Conservation (phyloP, 129 eudicot genomes). For the Pulicaria dysenterica region DNA sequence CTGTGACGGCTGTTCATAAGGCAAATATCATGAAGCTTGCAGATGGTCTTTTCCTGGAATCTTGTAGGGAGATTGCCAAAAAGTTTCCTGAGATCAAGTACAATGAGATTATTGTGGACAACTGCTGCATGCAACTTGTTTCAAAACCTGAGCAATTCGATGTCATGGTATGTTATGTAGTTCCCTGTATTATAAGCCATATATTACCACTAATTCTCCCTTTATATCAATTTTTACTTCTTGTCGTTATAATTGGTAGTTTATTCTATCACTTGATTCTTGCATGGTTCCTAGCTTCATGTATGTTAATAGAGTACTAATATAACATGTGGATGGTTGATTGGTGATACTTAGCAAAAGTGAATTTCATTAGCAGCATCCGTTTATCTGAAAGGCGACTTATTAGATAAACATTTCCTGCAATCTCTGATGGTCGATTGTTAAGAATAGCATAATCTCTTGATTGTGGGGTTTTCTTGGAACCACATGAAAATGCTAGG, state of each 20-base stretch:
- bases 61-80: slow-evolving; percentile 78
- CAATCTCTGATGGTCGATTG: too few species aligned
- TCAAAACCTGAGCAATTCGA: slow-evolving; percentile 90
- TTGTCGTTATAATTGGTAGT: neutral
- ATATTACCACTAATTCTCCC: neutral
- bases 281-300: slow-evolving; percentile 6
- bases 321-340: neutral
- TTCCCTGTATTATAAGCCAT: slow-evolving; percentile 4
- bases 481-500: too few species aligned
- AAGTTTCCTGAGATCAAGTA: slow-evolving; percentile 67
- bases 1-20: slow-evolving; percentile 91
- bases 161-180: slow-evolving; percentile 63
- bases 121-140: slow-evolving; percentile 95
- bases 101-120: slow-evolving; percentile 84
- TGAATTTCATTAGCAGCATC: neutral
- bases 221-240: neutral
- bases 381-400: neutral
- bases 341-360: neutral
- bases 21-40: slow-evolving; percentile 95
- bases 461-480: too few species aligned
- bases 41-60: slow-evolving; percentile 91
- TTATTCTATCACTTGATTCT: neutral
- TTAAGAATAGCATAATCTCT: too few species aligned
- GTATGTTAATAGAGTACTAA: neutral
- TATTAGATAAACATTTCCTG: too few species aligned